phyloP scores from a whole-genome alignment of 2,329 filamentous ascomycete species.

The Diaporthe vexans region DNA sequence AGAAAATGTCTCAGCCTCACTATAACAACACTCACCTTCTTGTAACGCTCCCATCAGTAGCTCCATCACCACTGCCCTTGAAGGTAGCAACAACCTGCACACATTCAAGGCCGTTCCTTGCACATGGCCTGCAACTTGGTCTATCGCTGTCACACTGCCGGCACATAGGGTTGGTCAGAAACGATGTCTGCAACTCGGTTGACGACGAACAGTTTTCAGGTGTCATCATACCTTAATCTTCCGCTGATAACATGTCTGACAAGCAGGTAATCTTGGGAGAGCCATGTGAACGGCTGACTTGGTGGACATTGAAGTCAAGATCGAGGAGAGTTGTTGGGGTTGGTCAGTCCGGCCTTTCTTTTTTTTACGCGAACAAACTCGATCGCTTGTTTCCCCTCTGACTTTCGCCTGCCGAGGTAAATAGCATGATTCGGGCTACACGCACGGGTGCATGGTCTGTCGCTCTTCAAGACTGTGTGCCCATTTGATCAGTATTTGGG shows the following conservation, averaged over 20 bases:
- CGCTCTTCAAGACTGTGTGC: too few relatives aligned
- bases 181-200: too few relatives aligned
- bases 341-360: not conserved
- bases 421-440: too few relatives aligned
- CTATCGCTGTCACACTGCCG: not conserved
- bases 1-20: not conserved
- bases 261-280: constrained; percentile 9
- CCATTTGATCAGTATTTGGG: too few relatives aligned
- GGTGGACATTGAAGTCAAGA: not conserved
- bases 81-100: not conserved
- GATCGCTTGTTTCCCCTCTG: not conserved
- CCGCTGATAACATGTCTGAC: constrained; percentile 1
- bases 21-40: not conserved
- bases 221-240: not conserved
- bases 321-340: not conserved
- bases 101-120: not conserved
- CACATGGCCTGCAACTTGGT: constrained; percentile 13
- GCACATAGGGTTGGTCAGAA: not conserved
- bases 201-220: not conserved
- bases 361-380: not conserved
- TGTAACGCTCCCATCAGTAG: not conserved
- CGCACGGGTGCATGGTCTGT: too few relatives aligned
- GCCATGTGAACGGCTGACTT: not conserved
- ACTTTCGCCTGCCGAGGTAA: not conserved
- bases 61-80: not conserved